Percentiles rank a stretch among this genome's conserved stretches.
phyloP scores from a whole-genome alignment of 1,284 basidiomycete genomes.

The Spongiforma sp. region DNA sequence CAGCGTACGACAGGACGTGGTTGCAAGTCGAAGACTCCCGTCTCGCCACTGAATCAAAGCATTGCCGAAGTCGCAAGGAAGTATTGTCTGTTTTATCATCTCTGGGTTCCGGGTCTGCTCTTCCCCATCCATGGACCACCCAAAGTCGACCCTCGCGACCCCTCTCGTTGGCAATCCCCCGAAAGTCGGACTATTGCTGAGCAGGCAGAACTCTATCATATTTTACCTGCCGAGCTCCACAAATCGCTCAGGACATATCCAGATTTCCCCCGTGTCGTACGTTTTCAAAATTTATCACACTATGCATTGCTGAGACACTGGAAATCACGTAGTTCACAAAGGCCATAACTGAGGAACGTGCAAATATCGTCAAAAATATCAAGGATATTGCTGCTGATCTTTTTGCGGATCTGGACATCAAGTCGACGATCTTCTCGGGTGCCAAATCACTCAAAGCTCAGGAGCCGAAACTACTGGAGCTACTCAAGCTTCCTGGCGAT shows the following conservation, averaged over 20 bases:
- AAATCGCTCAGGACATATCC: conserved; percentile 1
- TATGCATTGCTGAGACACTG: background rate
- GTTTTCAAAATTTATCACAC: background rate
- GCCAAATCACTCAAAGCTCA: conserved; percentile 5
- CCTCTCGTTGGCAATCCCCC: background rate
- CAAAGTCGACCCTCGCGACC: background rate
- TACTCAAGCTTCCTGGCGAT: conserved; percentile 8
- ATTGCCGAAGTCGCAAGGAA: background rate
- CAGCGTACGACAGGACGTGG: background rate
- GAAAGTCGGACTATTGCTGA: background rate
- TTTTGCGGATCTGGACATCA: conserved; percentile 5
- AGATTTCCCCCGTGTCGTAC: background rate
- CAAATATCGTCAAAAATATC: conserved; percentile 11
- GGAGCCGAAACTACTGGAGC: background rate
- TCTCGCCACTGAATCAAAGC: background rate
- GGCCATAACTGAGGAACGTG: background rate
- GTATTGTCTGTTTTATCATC: conserved; percentile 10
- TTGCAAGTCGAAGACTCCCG: background rate
- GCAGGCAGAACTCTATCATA: conserved; percentile 6
- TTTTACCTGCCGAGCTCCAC: background rate
- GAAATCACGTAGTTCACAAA: conserved; percentile 3
- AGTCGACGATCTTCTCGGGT: background rate
- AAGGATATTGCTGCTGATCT: conserved; percentile 2
- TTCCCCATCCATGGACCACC: conserved; percentile 1
- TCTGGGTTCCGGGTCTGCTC: conserved; percentile 1